Conservation (phyloP, 768 basidiomycete species). For the Mrakia hoshinonis region DNA sequence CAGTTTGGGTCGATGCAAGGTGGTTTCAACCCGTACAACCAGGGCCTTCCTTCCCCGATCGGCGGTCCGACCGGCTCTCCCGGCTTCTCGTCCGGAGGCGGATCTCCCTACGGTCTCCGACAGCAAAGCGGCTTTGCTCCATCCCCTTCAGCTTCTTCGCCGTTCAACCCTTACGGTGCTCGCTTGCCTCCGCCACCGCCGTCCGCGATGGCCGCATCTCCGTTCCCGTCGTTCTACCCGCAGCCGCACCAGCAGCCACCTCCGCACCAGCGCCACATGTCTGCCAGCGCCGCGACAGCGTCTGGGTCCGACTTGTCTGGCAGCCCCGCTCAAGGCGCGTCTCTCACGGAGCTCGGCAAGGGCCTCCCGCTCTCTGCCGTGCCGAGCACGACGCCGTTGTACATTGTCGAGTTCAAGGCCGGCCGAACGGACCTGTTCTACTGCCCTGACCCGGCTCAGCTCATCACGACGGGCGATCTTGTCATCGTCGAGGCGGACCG, state of each 20-base stretch:
- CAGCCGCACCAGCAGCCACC: conserved; percentile 3
- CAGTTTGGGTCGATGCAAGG: neutral
- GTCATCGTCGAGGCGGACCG: conserved; percentile 96
- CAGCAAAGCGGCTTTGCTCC: neutral
- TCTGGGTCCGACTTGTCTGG: neutral
- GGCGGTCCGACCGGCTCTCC: neutral
- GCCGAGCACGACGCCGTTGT: conserved; percentile 76
- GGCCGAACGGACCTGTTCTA: conserved; percentile 93
- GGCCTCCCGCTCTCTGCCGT: conserved; percentile 80
- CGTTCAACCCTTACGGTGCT: neutral
- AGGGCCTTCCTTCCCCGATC: conserved; percentile 15
- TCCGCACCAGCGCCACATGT: neutral
- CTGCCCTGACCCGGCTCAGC: conserved; percentile 57
- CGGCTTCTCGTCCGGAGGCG: too few species aligned
- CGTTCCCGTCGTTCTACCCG: conserved; percentile 9
- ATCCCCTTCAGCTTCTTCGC: neutral
- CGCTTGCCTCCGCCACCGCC: neutral
- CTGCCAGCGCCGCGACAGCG: neutral
- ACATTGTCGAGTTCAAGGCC: conserved; percentile 95
- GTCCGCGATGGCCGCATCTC: neutral
- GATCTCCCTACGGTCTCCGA: too few species aligned
- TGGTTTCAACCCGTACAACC: conserved; percentile 17
- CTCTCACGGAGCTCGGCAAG: conserved; percentile 61
- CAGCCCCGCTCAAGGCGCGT: conserved; percentile 10
- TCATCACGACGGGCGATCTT: conserved; percentile 73